Evolutionary conservation across 352 stramenopile species (phyloP).

Genomic region (Phytophthora pisi): DNA sequence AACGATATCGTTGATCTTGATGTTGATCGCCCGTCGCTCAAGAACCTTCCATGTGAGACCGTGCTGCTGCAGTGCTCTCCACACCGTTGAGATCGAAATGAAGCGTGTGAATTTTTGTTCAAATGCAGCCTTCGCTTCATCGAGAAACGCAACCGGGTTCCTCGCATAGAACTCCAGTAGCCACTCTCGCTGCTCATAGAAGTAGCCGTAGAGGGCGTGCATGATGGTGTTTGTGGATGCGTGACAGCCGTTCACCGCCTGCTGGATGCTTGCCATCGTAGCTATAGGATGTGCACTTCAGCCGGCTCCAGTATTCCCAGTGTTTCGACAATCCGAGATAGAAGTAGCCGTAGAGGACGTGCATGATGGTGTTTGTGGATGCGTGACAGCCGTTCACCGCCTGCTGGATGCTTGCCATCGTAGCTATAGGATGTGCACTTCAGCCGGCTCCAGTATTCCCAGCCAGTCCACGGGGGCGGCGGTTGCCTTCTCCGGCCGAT

Average conservation of each 20-base stretch:
- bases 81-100: conserved; percentile 13
- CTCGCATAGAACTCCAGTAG: conserved; percentile 21
- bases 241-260: not conserved
- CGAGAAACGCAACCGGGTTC: conserved; percentile 18
- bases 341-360: not conserved
- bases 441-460: too few relatives aligned
- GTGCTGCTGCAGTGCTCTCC: conserved; percentile 10
- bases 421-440: too few relatives aligned
- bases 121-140: conserved; percentile 22
- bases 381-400: not conserved
- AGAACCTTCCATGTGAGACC: conserved; percentile 11
- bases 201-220: not conserved
- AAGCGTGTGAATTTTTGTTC: conserved; percentile 15
- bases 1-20: conserved; percentile 6
- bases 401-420: not conserved
- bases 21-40: conserved; percentile 11
- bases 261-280: not conserved
- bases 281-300: too few relatives aligned
- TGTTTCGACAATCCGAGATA: not conserved
- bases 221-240: not conserved
- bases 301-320: too few relatives aligned
- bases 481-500: too few relatives aligned
- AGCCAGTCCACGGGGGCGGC: too few relatives aligned
- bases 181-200: conserved; percentile 13
- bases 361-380: not conserved